Percentiles rank a stretch among this genome's conserved stretches.
Evolutionary conservation across 352 stramenopile species (phyloP).

Genomic region (Globisporangium abappressorium): DNA sequence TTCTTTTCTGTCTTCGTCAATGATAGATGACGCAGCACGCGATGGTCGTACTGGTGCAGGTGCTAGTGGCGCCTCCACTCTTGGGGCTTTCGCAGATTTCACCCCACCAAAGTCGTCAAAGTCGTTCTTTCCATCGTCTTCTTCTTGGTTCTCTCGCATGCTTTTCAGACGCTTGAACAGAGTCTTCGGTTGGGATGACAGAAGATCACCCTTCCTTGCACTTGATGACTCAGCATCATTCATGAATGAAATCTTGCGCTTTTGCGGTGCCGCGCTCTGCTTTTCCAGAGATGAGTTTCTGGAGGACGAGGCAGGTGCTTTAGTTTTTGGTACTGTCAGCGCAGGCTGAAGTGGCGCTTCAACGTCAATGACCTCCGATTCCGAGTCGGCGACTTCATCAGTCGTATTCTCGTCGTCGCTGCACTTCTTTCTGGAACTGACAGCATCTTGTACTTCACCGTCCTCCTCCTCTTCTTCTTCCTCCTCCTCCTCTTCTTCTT

Average conservation of each 20-base stretch:
- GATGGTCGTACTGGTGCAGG: background rate
- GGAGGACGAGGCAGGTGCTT: background rate
- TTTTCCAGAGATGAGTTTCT: background rate
- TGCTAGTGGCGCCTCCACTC: background rate
- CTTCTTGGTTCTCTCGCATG: conserved; percentile 21
- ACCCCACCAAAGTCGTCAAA: conserved; percentile 10
- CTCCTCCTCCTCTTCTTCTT: conserved; percentile 30
- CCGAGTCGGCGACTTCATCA: conserved; percentile 11
- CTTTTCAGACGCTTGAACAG: conserved; percentile 25
- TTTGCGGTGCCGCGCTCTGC: background rate
- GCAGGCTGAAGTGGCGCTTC: conserved; percentile 5
- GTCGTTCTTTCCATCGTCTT: conserved; percentile 23
- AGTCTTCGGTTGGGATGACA: conserved; percentile 17
- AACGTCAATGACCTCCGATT: conserved; percentile 17
- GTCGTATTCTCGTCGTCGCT: conserved; percentile 28
- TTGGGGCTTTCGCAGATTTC: background rate
- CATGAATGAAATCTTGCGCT: conserved; percentile 19
- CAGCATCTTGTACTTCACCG: background rate
- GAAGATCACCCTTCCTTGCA: background rate
- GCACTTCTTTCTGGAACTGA: conserved; percentile 21
- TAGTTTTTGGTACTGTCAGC: background rate
- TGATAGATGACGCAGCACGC: conserved; percentile 7
- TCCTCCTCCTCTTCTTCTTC: conserved; percentile 13
- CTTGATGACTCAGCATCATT: conserved; percentile 2
- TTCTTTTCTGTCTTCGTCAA: conserved; percentile 48